phyloP scores from a whole-genome alignment of 2,329 filamentous ascomycete genomes.

The Cladosporium oxysporum region DNA sequence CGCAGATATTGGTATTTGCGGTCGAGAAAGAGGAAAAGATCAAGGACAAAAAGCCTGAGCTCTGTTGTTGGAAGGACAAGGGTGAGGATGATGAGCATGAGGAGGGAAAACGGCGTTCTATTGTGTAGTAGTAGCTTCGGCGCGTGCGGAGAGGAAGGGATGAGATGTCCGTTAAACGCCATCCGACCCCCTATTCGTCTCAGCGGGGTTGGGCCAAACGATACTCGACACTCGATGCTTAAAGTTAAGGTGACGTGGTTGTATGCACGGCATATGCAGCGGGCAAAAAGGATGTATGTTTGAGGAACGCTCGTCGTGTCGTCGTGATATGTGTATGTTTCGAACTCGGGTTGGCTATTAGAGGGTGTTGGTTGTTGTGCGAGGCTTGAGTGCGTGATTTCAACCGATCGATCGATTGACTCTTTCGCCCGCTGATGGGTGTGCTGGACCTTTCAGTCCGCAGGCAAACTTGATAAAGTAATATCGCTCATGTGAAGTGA shows the following conservation, averaged over 20 bases:
- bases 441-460: not conserved
- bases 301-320: slow-evolving; percentile 5
- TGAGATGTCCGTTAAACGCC: not conserved
- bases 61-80: not conserved
- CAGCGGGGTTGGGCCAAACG: not conserved
- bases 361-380: not conserved
- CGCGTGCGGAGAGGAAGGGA: not conserved
- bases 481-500: not conserved
- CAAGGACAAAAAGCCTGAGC: not conserved
- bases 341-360: not conserved
- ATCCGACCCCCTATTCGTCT: not conserved
- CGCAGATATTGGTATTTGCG: not conserved
- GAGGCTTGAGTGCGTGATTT: not conserved
- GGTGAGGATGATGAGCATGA: not conserved
- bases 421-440: not conserved
- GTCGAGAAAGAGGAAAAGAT: not conserved
- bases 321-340: not conserved
- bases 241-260: not conserved
- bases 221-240: not conserved
- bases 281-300: not conserved
- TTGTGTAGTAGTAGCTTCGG: not conserved
- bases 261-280: not conserved
- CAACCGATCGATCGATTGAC: not conserved
- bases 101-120: not conserved
- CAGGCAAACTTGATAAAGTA: not conserved